phyloP scores from a whole-genome alignment of 2,329 filamentous ascomycete genomes.

The Cryphonectria nitschkei region DNA sequence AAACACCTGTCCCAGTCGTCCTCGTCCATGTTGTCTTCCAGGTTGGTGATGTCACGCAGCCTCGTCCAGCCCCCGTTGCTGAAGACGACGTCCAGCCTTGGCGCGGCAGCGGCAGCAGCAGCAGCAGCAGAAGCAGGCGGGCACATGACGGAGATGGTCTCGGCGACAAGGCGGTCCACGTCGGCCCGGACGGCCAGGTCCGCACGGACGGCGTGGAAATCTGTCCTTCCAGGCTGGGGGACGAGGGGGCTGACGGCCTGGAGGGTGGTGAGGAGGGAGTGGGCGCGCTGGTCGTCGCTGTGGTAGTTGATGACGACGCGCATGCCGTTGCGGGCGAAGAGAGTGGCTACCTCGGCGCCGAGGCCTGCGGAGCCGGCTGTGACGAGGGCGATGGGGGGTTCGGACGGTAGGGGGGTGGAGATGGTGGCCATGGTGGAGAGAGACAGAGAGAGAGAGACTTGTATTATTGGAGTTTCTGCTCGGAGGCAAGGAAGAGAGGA shows the following conservation, averaged over 20 bases:
- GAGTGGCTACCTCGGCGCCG: constrained; percentile 68
- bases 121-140: not conserved
- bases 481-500: too few species aligned
- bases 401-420: constrained; percentile 33
- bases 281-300: constrained; percentile 62
- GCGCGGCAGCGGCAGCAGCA: not conserved
- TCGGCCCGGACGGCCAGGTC: constrained; percentile 66
- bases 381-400: constrained; percentile 46
- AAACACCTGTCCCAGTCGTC: constrained; percentile 64
- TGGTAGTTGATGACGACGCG: constrained; percentile 77
- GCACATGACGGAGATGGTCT: constrained; percentile 63
- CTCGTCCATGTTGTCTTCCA: constrained; percentile 59
- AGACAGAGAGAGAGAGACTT: not conserved
- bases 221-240: constrained; percentile 40
- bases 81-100: constrained; percentile 70
- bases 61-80: constrained; percentile 70
- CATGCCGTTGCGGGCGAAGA: constrained; percentile 70
- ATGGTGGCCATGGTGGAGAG: constrained; percentile 29
- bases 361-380: constrained; percentile 66
- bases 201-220: constrained; percentile 62
- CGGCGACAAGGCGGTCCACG: constrained; percentile 60
- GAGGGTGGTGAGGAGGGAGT: constrained; percentile 60
- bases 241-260: constrained; percentile 50
- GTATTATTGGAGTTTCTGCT: too few species aligned
- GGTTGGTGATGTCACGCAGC: constrained; percentile 47